Base-by-base conservation (phyloP, 495 filamentous ascomycete species). In the Hypomontagnella monticulosa region DNA sequence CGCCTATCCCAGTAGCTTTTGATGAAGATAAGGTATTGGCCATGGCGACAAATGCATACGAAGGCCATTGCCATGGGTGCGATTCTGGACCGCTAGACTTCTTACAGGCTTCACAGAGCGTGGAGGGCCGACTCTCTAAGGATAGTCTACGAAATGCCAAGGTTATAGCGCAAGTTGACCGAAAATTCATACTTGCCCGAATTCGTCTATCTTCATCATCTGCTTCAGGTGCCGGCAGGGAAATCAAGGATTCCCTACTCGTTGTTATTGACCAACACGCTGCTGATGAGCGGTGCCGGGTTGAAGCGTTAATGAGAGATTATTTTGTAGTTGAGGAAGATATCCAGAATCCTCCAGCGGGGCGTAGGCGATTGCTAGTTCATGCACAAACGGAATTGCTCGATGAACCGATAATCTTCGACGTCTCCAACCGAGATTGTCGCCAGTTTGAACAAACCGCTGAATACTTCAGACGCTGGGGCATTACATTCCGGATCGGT, bases 181-280 rank as follows among this genome's bases (percentile, higher is more conserved):
- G 76, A 14, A 99, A 99, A 74, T 99, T 93, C 71, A 92, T 99
- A 41, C 78, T 99, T 3, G 82, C 84, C 18, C 91, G 85, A 62
- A 77, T 91, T 37, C 65, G 60, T 12, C 20, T 70, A 46, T 60
- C 46, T 33, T 61, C 18, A 16, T 47, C 38, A 7, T 19, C 15
- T 42, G 30, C 42, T 52, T 14, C 30, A 41, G 10, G 23, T 36
- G 19, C 11, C 2, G 20, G 16, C 10, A 41, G 16, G 43, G 41
- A 34, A 11, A 14, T 1, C 2, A 43, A 33, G 2, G 2, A 46
- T 11, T 65, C 78, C 0, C 55, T 85, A 9, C 78, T 99, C 0
- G 83, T 96, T 0, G 80, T 97, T 8, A 84, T 99, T 42, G 95
- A 99, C 72, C 95, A 99, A 68, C 95, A 99, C 72, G 95, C 95